phyloP scores from a whole-genome alignment of 2,329 filamentous ascomycete species.

The Albifimbria verrucaria region DNA sequence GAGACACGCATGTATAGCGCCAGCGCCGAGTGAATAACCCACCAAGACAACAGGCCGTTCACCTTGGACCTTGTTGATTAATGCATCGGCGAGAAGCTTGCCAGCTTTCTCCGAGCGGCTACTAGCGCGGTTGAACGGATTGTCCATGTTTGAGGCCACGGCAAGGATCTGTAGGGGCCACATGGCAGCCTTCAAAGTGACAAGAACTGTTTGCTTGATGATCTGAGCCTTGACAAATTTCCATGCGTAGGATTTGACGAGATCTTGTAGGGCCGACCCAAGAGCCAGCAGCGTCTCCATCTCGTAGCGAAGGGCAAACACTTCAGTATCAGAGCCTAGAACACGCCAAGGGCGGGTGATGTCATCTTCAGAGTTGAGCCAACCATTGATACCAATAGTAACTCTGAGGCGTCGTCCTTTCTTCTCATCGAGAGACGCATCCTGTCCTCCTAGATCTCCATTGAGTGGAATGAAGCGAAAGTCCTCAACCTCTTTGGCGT shows the following conservation, averaged over 20 bases:
- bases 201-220: constrained; percentile 67
- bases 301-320: constrained; percentile 83
- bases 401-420: constrained; percentile 62
- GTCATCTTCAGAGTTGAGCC: constrained; percentile 73
- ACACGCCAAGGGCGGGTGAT: constrained; percentile 77
- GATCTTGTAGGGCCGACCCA: constrained; percentile 66
- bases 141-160: constrained; percentile 68
- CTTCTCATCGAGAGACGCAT: constrained; percentile 16
- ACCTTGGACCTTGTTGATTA: constrained; percentile 79
- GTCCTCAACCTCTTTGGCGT: constrained; percentile 84
- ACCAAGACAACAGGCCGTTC: constrained; percentile 77
- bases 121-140: constrained; percentile 76
- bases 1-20: constrained; percentile 80
- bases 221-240: constrained; percentile 70
- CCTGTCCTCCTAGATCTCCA: constrained; percentile 33
- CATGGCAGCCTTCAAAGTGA: constrained; percentile 63
- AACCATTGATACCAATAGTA: constrained; percentile 83
- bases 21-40: constrained; percentile 77
- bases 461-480: constrained; percentile 73
- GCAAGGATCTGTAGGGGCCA: constrained; percentile 68
- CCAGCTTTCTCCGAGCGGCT: constrained; percentile 79
- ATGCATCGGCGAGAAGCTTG: constrained; percentile 72
- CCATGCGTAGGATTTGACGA: constrained; percentile 76
- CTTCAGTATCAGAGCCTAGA: constrained; percentile 67
- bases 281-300: constrained; percentile 73